Base-by-base conservation (phyloP, 768 basidiomycete genomes). In the Leucogyrophana mollusca region DNA sequence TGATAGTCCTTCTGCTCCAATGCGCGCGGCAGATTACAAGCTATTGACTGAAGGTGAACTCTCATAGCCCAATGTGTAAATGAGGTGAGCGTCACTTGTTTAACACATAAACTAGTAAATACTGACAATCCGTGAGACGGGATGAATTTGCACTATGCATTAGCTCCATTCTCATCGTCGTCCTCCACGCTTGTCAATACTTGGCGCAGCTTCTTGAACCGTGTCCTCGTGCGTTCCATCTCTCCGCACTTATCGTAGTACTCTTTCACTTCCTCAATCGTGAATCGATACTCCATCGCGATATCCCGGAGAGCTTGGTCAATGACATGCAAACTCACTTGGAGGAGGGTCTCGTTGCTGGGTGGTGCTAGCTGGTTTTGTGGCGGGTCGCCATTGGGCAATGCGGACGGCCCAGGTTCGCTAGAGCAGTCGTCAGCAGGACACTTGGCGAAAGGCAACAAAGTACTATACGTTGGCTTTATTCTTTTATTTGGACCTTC, bases 1-100 rank as follows among this genome's bases (percentile, higher is more conserved):
- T 55, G 82, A 85, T 43, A 89, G 87, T 51, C 90, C 90, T 20
- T 80, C 87, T 17, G 90, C 90, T 8, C 90, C 90, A 4, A 70
- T 66, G n/a, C 76, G 90, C 52, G 82, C 76, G 20, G 83, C 80
- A 22, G 81, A 87, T 53, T 78, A 85, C 58, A 83, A 83, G 51
- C 65, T 82, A 18, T 65, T 87, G 37, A 76, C 77, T 4, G 89
- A 90, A 44, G 76, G 80, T 35, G 85, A 88, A 51, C 55, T 73
- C 33, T 56, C 59, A 51, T 65, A 63, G 47, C 40, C 13, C 17
- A 17, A 36, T 21, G 3, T 16, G 21, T 6, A 7, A 30, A 7
- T 30, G 13, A 30, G 6, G 27, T 30, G 13, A 30, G 27, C 27
- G 27, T 30, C 13, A 7, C 13, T 30, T 7, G 6, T 30, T 6